A percentile compares a stretch with the other conserved stretches of the same genome.
Evolutionary conservation across 2,329 filamentous ascomycete species (phyloP).

Genomic region (Nigrograna mackinnonii): DNA sequence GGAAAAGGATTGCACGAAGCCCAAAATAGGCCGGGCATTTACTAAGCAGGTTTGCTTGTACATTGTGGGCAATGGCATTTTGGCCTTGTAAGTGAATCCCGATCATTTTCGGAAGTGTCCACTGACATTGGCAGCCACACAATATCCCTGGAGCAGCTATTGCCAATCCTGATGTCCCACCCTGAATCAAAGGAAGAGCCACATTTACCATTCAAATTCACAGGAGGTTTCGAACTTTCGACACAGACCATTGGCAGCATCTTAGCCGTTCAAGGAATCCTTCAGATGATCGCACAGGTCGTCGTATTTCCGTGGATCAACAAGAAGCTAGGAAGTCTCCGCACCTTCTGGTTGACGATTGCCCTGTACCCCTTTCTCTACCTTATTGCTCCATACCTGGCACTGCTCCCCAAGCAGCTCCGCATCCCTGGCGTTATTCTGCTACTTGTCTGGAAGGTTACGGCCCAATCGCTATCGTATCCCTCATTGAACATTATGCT

Average conservation of each 20-base stretch:
- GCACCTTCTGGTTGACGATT: slow-evolving; percentile 80
- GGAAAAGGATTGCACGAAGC: slow-evolving; percentile 25
- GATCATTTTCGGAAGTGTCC: slow-evolving; percentile 8
- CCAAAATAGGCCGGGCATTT: slow-evolving; percentile 64
- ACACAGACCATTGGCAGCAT: slow-evolving; percentile 87
- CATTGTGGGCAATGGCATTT: slow-evolving; percentile 86
- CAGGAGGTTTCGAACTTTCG: slow-evolving; percentile 80
- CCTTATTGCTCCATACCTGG: slow-evolving; percentile 83
- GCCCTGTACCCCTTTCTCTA: slow-evolving; percentile 87
- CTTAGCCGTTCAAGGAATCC: slow-evolving; percentile 83
- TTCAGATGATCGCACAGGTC: slow-evolving; percentile 85
- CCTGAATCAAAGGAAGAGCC: slow-evolving; percentile 53
- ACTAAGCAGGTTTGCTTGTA: slow-evolving; percentile 84
- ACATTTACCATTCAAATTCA: slow-evolving; percentile 83
- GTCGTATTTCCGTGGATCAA: slow-evolving; percentile 82
- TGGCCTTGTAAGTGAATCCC: slow-evolving; percentile 79
- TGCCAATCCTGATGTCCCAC: slow-evolving; percentile 89
- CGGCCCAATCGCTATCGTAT: slow-evolving; percentile 87
- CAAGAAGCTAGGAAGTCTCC: slow-evolving; percentile 74
- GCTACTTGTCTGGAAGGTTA: slow-evolving; percentile 88
- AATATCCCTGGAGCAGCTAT: slow-evolving; percentile 92
- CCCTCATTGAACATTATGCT: slow-evolving; percentile 88
- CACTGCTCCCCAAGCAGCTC: slow-evolving; percentile 73
- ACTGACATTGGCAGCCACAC: slow-evolving; percentile 72
- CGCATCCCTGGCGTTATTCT: slow-evolving; percentile 76